These are phyloP conservation scores for Cucumis cinereus DNA, from an alignment of 306 rosid species.

Conservation along the genomic window DNA sequence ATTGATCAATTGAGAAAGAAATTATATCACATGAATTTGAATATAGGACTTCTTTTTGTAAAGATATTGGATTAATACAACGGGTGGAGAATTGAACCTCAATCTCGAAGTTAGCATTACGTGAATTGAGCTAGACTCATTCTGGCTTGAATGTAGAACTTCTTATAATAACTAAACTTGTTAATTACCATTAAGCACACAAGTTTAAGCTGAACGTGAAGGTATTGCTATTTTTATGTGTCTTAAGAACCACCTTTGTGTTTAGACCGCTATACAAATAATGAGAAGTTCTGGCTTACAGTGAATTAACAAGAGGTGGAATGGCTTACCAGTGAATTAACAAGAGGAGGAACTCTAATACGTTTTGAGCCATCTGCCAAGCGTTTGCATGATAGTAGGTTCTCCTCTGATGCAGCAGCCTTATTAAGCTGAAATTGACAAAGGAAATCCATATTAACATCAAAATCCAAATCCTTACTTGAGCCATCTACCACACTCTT, in stretches of 20 bases:
- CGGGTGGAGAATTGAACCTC: no score
- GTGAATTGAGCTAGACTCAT: no score
- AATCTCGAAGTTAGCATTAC: no score
- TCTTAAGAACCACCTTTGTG: neutral
- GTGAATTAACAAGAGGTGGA: conserved; percentile 44
- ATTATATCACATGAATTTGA: neutral
- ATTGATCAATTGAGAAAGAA: neutral
- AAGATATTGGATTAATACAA: no score
- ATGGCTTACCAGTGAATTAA: conserved; percentile 43
- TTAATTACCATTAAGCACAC: neutral
- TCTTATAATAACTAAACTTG: neutral
- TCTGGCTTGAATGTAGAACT: neutral
- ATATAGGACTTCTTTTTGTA: neutral
- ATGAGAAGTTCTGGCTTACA: conserved; percentile 20
- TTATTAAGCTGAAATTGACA: conserved; percentile 40
- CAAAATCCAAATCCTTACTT: neutral
- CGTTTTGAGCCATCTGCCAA: conserved; percentile 92
- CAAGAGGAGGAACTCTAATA: conserved; percentile 54
- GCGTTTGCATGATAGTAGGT: conserved; percentile 55
- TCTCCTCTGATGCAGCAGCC: conserved; percentile 27
- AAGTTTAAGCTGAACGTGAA: neutral
- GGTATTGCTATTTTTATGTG: neutral
- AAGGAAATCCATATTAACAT: neutral
- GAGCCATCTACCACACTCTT: neutral
- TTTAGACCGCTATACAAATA: neutral